Evolutionary conservation across 2,329 filamentous ascomycete species (phyloP), one percentile per base, ranked within the genome.

Genomic region (Blastomyces gilchristii): DNA sequence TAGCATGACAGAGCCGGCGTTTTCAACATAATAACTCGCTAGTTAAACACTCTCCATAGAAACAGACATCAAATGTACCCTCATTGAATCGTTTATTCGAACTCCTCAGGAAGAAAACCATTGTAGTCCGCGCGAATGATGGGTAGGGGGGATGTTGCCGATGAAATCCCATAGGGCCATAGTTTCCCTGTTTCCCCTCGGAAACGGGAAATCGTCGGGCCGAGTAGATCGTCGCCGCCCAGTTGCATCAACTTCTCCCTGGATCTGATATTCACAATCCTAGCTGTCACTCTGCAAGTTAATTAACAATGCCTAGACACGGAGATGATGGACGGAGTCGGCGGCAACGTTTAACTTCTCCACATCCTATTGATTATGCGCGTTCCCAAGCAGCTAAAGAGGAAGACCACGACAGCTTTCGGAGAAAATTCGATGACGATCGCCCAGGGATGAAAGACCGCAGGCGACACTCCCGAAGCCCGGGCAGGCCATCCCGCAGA

Each of bases 11-110:
- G 49, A 52, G 71, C 73, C 39, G 75, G 67, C 69, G 79, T 81
- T 73, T 77, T 82, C 63, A 80, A 72, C 78, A 82, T 81, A 68
- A 43, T 58, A 22, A 25, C 37, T 16, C 18, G 53, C 11, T 43
- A 58, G 68, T 72, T 69, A 70, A 74, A 76, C 77, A 65, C 62
- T 68, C 71, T 70, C 67, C 52, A 64, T 50, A 39, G 63, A 68
- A 65, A 67, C 65, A 68, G 65, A 63, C 34, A 53, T 12, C n/a
- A 16, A 49, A 50, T 14, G 39, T 53, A 43, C 47, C 31, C 18
- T 47, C 52, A 43, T 53, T 43, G 22, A 53, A 66, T 63, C 37
- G 39, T 43, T 16, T 45, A 60, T 62, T 3, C 43, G 53, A 65
- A 45, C 34, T 65, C 11, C 11, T 41, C 3, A 34, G n/a, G 6